Evolutionary conservation across 345 rosid species (phyloP), one percentile per base, ranked within the genome.

Genomic region (Pistacia integerrima): DNA sequence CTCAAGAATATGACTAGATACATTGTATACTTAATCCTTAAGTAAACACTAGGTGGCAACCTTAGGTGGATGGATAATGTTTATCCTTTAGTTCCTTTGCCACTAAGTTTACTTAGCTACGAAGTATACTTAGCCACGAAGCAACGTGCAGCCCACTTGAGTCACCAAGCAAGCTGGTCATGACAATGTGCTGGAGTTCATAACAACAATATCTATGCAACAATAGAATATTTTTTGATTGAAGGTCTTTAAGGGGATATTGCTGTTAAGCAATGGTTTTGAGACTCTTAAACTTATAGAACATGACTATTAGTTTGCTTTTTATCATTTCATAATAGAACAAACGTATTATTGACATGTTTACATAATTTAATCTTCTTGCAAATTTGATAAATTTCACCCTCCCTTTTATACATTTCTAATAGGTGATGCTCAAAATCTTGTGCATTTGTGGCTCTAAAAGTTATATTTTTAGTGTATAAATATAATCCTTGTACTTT

Each of bases 201-300:
- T 70, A 82, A 85, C 11, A 74, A 65, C 46, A 88, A 88, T 73
- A 63, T 89, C 36, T 89, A 86, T 61, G 94, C 91, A 33, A 93
- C 89, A 30, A 16, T 93, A 66, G 95, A 93, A 72, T 82, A 88
- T 83, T 87, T 93, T 70, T 20, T 89, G 69, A 79, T 93, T 74
- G 95, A 86, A 86, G 95, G 97, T 54, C 75, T 89, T 59, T 85
- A 76, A 68, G 95, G 87, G 63, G 97, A 93, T 74, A 82, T 87
- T 55, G 91, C 94, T 65, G 95, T 95, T 93, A 78, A 76, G 88
- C 69, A 63, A 57, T 68, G 52, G 70, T 60, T 46, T 46, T 18
- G 60, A 33, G 2, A 51, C 48, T 36, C 57, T 77, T 63, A 11
- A 9, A 60, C 14, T 22, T 57, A 73, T 73, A 49, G 64, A 33